These are phyloP conservation scores for Tuber microsphaerosporum DNA, from an alignment of 495 filamentous ascomycete genomes.

Conservation along the genomic window DNA sequence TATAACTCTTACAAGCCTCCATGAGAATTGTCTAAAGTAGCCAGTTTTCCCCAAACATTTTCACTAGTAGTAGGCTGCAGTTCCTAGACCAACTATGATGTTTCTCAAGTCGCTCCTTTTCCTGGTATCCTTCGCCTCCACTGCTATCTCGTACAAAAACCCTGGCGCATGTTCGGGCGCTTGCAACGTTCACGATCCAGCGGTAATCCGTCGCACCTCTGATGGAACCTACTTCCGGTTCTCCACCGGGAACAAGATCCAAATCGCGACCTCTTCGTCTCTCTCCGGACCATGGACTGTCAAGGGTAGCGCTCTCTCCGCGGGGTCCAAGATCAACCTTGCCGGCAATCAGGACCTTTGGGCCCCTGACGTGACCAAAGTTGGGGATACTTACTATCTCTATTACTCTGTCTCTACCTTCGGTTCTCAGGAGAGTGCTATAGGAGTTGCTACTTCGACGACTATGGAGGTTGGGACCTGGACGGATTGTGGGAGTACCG, in stretches of 20 bases:
- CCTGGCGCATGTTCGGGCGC: conserved; percentile 54
- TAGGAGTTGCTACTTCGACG: conserved; percentile 60
- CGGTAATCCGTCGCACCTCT: conserved; percentile 54
- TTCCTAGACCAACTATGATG: conserved; percentile 6
- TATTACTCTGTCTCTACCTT: conserved; percentile 68
- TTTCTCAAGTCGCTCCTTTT: conserved; percentile 6
- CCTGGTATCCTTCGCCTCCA: conserved; percentile 7
- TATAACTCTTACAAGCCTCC: not conserved
- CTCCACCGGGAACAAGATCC: conserved; percentile 57
- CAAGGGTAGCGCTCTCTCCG: conserved; percentile 52
- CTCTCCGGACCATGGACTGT: conserved; percentile 61
- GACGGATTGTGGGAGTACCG: conserved; percentile 46
- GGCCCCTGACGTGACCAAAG: conserved; percentile 60
- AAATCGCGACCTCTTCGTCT: conserved; percentile 52
- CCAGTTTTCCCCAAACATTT: not conserved
- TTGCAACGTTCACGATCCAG: conserved; percentile 61
- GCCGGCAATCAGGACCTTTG: conserved; percentile 47
- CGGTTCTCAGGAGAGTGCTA: conserved; percentile 57
- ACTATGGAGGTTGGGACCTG: conserved; percentile 57
- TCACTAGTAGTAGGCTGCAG: not conserved
- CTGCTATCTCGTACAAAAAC: conserved; percentile 33
- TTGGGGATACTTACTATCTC: conserved; percentile 57
- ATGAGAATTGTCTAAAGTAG: not conserved
- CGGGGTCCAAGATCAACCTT: conserved; percentile 52
- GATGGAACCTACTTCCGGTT: conserved; percentile 71